phyloP scores from a whole-genome alignment of 2,329 filamentous ascomycete species.

The Cladosporium sp. region DNA sequence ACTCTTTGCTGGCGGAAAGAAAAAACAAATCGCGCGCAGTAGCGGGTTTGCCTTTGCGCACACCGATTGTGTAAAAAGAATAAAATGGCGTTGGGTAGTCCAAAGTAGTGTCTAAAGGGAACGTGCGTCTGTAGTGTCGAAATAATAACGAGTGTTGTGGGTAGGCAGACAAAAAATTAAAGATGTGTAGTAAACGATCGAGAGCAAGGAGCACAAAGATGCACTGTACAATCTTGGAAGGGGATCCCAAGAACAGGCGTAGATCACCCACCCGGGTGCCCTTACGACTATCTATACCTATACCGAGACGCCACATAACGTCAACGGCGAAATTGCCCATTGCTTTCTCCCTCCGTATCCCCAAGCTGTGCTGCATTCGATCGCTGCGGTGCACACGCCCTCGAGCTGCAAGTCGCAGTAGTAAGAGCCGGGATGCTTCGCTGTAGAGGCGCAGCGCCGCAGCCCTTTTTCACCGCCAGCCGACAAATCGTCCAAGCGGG shows the following conservation, averaged over 20 bases:
- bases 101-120: not conserved
- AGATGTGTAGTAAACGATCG: constrained; percentile 6
- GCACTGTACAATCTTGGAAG: constrained; percentile 11
- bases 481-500: not conserved
- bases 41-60: not conserved
- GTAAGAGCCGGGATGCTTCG: constrained; percentile 6
- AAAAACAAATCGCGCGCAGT: not conserved
- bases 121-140: constrained; percentile 1
- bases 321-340: constrained; percentile 19
- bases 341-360: not conserved
- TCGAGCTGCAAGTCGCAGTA: not conserved
- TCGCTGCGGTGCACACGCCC: not conserved
- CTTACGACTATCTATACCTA: constrained; percentile 14
- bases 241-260: constrained; percentile 10
- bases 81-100: not conserved
- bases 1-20: not conserved
- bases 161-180: not conserved
- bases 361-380: not conserved
- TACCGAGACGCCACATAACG: constrained; percentile 18
- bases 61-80: not conserved
- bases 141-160: constrained; percentile 9
- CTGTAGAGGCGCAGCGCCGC: not conserved
- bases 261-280: constrained; percentile 9
- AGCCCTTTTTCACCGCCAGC: constrained; percentile 5
- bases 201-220: constrained; percentile 14